Base-by-base conservation (phyloP, 177 flowering plant genomes). In the Telopea speciosissima region DNA sequence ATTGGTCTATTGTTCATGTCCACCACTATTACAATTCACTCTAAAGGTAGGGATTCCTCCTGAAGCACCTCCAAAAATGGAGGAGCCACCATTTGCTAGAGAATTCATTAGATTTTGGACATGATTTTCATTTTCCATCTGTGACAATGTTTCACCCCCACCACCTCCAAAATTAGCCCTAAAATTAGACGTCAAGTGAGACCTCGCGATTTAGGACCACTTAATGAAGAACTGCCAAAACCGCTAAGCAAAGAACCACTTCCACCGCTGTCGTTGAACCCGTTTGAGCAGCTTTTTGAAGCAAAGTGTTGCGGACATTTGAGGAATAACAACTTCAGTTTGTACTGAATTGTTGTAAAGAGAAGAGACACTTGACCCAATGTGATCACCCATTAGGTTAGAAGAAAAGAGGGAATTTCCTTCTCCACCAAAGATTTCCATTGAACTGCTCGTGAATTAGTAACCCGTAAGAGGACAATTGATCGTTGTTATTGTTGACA, bases 281-380 rank as follows among this genome's bases (percentile, higher is more conserved):
- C 81, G 86, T 83, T 69, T 85, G 89, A 63, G 89, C 88, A 23
- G 91, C 91, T 62, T 84, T 87, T 66, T 86, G 91, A 19, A 89
- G 90, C 79, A 90, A 74, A 62, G 92, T 11, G 95, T 90, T 8
- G 95, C 92, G 95, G 87, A 79, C n/a, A n/a, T n/a, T n/a, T n/a
- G n/a, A n/a, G n/a, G n/a, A n/a, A n/a, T n/a, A n/a, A n/a, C n/a
- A n/a, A n/a, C n/a, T n/a, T n/a, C n/a, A n/a, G n/a, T n/a, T n/a
- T n/a, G n/a, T n/a, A n/a, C n/a, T n/a, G n/a, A n/a, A n/a, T n/a
- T n/a, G n/a, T n/a, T n/a, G n/a, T n/a, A n/a, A n/a, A n/a, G n/a
- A n/a, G n/a, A n/a, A n/a, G n/a, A n/a, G n/a, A n/a, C n/a, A n/a
- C n/a, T n/a, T n/a, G n/a, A n/a, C n/a, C n/a, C n/a, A n/a, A n/a